phyloP scores from a whole-genome alignment of 345 rosid genomes.

The Theobroma cacao region DNA sequence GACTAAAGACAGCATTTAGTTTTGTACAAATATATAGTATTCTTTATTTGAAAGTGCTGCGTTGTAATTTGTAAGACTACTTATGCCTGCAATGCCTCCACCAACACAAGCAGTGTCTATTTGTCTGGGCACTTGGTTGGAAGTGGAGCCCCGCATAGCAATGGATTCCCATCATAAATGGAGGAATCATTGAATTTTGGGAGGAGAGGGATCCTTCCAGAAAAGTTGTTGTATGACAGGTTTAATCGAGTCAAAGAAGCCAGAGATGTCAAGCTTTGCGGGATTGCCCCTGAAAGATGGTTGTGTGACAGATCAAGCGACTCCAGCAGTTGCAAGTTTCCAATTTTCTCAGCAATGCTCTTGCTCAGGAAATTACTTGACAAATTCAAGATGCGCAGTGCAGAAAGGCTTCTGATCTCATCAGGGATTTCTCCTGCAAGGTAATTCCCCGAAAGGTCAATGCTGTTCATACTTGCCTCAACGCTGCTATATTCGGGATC shows the following conservation, averaged over 20 bases:
- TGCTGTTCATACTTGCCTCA: slow-evolving; percentile 18
- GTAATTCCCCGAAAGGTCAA: slow-evolving; percentile 43
- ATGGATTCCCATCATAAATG: slow-evolving; percentile 40
- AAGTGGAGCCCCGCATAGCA: slow-evolving; percentile 48
- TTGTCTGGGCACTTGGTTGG: slow-evolving; percentile 30
- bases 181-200: slow-evolving; percentile 39
- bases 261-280: slow-evolving; percentile 36
- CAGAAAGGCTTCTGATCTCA: slow-evolving; percentile 24
- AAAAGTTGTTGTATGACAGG: slow-evolving; percentile 48
- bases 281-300: slow-evolving; percentile 45
- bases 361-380: slow-evolving; percentile 32
- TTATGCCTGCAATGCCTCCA: not conserved
- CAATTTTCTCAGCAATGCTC: slow-evolving; percentile 27
- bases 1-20: too few species aligned
- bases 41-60: not conserved
- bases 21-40: too few species aligned
- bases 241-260: slow-evolving; percentile 33
- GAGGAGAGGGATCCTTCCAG: slow-evolving; percentile 43
- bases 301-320: slow-evolving; percentile 44
- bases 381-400: slow-evolving; percentile 33
- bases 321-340: slow-evolving; percentile 28
- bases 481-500: slow-evolving; percentile 16
- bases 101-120: not conserved
- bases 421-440: slow-evolving; percentile 38
- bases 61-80: not conserved